phyloP scores from a whole-genome alignment of 148 eudicot genomes.

The Fagopyrum tataricum region DNA sequence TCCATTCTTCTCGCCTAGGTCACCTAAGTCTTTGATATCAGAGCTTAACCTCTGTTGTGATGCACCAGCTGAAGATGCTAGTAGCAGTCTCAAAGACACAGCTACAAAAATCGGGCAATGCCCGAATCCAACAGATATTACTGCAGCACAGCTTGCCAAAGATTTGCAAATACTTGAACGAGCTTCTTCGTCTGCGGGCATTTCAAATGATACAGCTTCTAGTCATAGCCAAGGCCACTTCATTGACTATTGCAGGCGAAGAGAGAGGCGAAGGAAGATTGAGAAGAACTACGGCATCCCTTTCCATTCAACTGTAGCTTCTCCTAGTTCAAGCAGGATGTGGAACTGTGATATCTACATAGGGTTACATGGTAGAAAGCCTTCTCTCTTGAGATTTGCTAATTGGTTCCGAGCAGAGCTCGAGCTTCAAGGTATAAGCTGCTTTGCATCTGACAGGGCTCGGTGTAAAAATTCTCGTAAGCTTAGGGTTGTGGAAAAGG shows the following conservation, averaged over 20 bases:
- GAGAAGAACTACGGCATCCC: constrained; percentile 40
- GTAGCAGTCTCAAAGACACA: constrained; percentile 21
- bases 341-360: constrained; percentile 87
- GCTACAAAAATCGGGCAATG: constrained; percentile 26
- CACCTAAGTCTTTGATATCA: constrained; percentile 45
- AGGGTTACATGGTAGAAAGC: constrained; percentile 81
- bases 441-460: constrained; percentile 85
- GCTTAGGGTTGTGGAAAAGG: constrained; percentile 47
- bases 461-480: constrained; percentile 58
- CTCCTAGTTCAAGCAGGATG: constrained; percentile 49
- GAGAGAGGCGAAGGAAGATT: constrained; percentile 46
- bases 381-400: constrained; percentile 62
- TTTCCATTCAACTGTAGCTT: constrained; percentile 42
- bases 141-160: constrained; percentile 36
- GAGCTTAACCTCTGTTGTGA: constrained; percentile 34
- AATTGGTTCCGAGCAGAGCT: constrained; percentile 95
- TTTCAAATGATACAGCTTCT: constrained; percentile 41
- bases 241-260: constrained; percentile 39
- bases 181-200: constrained; percentile 51
- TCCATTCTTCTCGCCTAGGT: constrained; percentile 82
- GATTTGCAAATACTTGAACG: constrained; percentile 46
- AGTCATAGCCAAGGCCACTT: constrained; percentile 35
- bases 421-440: constrained; percentile 88
- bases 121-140: constrained; percentile 25
- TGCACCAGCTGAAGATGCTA: constrained; percentile 22